Conservation (phyloP, 805 yeast species). For the Suhomyces tanzawaensis region DNA sequence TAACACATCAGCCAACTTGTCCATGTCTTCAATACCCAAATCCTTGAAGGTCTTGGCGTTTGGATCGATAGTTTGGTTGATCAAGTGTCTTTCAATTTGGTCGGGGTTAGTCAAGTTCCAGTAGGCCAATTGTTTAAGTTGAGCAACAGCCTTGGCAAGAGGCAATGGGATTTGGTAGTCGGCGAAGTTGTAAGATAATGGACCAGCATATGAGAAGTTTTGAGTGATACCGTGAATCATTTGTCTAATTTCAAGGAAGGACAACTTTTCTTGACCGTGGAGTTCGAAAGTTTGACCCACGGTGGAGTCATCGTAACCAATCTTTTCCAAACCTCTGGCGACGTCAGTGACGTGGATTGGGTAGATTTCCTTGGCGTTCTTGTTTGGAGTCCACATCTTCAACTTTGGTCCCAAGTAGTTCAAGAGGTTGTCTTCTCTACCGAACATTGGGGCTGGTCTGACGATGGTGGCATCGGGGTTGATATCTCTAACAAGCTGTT, state of each 20-base stretch:
- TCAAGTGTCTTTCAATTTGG: constrained; percentile 67
- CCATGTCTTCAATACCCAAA: constrained; percentile 54
- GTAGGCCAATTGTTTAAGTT: constrained; percentile 39
- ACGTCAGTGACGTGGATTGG: constrained; percentile 81
- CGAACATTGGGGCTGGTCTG: constrained; percentile 80
- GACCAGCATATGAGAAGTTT: constrained; percentile 44
- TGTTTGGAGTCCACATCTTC: constrained; percentile 64
- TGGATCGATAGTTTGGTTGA: constrained; percentile 63
- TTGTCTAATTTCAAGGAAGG: constrained; percentile 63
- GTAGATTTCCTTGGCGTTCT: constrained; percentile 56
- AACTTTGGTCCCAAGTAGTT: constrained; percentile 55
- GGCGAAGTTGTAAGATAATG: constrained; percentile 41
- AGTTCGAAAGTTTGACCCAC: constrained; percentile 74
- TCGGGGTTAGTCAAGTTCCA: constrained; percentile 63
- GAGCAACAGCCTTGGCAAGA: constrained; percentile 46
- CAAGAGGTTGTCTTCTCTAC: constrained; percentile 68
- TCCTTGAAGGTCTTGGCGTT: constrained; percentile 64
- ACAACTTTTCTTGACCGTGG: constrained; percentile 65
- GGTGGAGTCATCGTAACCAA: constrained; percentile 80
- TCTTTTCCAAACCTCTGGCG: constrained; percentile 72
- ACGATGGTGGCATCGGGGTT: constrained; percentile 79
- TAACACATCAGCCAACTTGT: constrained; percentile 43
- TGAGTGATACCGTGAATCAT: constrained; percentile 64
- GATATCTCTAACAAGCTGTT: constrained; percentile 62
- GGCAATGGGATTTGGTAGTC: constrained; percentile 45